phyloP scores from a whole-genome alignment of 306 rosid genomes.

The Herpetospermum pedunculosum region DNA sequence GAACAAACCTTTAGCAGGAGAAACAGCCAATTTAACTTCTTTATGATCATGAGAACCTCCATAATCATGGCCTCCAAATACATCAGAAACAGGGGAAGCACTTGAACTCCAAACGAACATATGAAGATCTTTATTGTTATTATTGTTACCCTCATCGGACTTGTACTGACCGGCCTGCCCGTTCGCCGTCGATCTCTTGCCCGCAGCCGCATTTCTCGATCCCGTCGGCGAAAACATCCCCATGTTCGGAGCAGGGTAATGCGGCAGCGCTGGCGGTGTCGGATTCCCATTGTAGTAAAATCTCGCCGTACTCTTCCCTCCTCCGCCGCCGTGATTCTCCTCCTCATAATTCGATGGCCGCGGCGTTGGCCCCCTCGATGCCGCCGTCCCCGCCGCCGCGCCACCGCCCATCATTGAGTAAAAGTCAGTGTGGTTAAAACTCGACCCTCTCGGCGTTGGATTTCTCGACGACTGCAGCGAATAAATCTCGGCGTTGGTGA shows the following conservation, averaged over 20 bases:
- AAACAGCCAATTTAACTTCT: slow-evolving; percentile 45
- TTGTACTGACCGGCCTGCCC: slow-evolving; percentile 33
- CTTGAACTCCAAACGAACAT: slow-evolving; percentile 94
- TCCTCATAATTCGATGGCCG: slow-evolving; percentile 61
- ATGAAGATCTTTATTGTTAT: slow-evolving; percentile 45
- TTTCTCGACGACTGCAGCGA: slow-evolving; percentile 66
- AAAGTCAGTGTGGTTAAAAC: slow-evolving; percentile 77
- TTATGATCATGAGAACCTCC: slow-evolving; percentile 45
- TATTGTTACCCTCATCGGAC: slow-evolving; percentile 21
- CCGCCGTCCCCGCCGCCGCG: slow-evolving; percentile 16
- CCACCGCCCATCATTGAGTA: slow-evolving; percentile 61
- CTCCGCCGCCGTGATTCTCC: slow-evolving; percentile 21
- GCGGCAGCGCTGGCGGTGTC: slow-evolving; percentile 19
- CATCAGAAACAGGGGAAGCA: slow-evolving; percentile 73
- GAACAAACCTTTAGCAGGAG: slow-evolving; percentile 57
- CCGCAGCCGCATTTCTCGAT: slow-evolving; percentile 21
- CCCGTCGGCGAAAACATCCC: slow-evolving; percentile 69
- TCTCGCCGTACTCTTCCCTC: slow-evolving; percentile 27
- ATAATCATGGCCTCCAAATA: slow-evolving; percentile 57
- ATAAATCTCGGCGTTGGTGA: slow-evolving; percentile 78
- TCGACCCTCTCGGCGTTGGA: slow-evolving; percentile 77
- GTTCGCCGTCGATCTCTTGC: slow-evolving; percentile 27
- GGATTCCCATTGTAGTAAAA: slow-evolving; percentile 27
- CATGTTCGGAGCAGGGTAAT: slow-evolving; percentile 72
- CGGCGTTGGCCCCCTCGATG: slow-evolving; percentile 67